phyloP scores from a whole-genome alignment of 768 basidiomycete genomes.

The Mycena kentingensis region DNA sequence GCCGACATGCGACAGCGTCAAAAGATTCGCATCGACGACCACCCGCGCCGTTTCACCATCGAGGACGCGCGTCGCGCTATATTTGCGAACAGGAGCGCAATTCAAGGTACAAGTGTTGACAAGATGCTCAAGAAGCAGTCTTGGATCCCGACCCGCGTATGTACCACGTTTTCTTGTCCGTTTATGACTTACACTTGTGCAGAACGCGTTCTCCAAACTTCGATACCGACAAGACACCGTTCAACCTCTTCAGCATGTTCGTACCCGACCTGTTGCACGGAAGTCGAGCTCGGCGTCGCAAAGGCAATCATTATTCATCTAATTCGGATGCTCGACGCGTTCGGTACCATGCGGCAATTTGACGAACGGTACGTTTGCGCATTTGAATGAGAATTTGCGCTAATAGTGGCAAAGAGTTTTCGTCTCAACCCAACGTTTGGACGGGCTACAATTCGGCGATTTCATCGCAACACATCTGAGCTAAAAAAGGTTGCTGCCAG shows the following conservation, averaged over 20 bases:
- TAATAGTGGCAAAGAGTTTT: slow-evolving; percentile 10
- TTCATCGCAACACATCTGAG: slow-evolving; percentile 25
- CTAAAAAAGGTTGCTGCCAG: slow-evolving; percentile 27
- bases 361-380: slow-evolving; percentile 20
- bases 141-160: slow-evolving; percentile 24
- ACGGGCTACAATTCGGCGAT: slow-evolving; percentile 24
- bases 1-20: slow-evolving; percentile 18
- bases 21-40: slow-evolving; percentile 17
- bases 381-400: neutral
- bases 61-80: slow-evolving; percentile 16
- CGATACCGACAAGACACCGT: slow-evolving; percentile 2
- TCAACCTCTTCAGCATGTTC: slow-evolving; percentile 25
- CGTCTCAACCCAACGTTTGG: slow-evolving; percentile 21
- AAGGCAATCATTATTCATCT: slow-evolving; percentile 31
- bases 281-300: slow-evolving; percentile 32
- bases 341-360: slow-evolving; percentile 14
- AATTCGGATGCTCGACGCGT: slow-evolving; percentile 25
- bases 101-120: slow-evolving; percentile 10
- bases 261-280: slow-evolving; percentile 30
- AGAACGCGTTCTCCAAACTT: slow-evolving; percentile 31
- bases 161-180: neutral
- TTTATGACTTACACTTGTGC: neutral
- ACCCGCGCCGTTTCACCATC: slow-evolving; percentile 1
- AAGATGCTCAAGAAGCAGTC: slow-evolving; percentile 20
- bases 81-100: slow-evolving; percentile 9